Evolutionary conservation across 2,329 filamentous ascomycete genomes (phyloP), one percentile per base, ranked within the genome.

Genomic region (Neofusicoccum umdonicola): DNA sequence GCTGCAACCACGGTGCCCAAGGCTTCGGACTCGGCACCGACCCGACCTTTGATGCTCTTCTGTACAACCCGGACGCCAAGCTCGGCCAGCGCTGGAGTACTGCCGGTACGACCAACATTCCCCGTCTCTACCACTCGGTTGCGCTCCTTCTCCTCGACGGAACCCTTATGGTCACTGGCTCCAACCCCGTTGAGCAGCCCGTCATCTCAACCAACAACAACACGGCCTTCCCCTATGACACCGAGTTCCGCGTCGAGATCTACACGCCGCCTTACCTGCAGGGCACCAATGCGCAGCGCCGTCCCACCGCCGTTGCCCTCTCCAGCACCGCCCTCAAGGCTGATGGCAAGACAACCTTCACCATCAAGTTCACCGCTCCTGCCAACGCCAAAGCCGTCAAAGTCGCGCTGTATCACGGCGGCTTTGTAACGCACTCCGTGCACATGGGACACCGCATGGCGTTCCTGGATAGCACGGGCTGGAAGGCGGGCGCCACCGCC

Each of bases 381-480:
- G 67, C 75, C 44, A 76, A 74, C 48, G 77, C 81, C 2, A 76
- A 81, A 68, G 72, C 69, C 2, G 76, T 83, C 61, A 82, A 83
- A 70, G 78, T 87, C 17, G 76, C 78, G 3, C 78, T 88, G 19
- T 86, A 87, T 72, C 81, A 87, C 69, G 84, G 84, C 48, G 86
- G 86, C 5, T 88, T 85, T 68, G 83, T 87, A 47, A 88, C 86
- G 41, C 86, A 88, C 72, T 82, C 80, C 1, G 70, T 88, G 19
- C 85, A 88, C 71, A 88, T 88, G 86, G 84, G 84, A 48, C 84
- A 87, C 68, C 81, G 85, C 11, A 84, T 87, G 81, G 65, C 83
- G 45, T 81, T 82, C 68, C 76, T 88, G 45, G 84, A 87, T 67
- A 76, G 71, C 50, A 75, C 74, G 19, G 83, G 81, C 44, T 87